phyloP scores from a whole-genome alignment of 2,329 filamentous ascomycete species.

The Arthrobotrys sphaeroides region DNA sequence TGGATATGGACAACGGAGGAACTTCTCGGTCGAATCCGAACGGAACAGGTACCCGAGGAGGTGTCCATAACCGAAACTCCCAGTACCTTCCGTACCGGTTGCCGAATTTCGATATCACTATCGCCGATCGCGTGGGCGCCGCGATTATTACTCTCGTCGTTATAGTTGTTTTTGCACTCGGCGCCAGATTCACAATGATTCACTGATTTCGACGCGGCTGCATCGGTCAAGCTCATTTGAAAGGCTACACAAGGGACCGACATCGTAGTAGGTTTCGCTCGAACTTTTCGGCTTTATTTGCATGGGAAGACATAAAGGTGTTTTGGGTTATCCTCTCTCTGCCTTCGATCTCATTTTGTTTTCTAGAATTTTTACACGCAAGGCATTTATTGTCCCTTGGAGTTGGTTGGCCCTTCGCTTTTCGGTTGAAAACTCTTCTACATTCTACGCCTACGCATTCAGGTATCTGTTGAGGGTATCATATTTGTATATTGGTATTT shows the following conservation, averaged over 20 bases:
- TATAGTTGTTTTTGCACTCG: constrained; percentile 23
- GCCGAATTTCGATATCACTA: constrained; percentile 20
- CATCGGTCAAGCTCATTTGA: background rate
- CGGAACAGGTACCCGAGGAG: constrained; percentile 46
- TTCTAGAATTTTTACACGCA: background rate
- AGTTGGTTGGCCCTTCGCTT: constrained; percentile 2
- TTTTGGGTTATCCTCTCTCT: constrained; percentile 2
- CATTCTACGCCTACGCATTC: too few relatives aligned
- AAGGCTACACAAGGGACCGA: background rate
- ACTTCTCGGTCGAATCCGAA: constrained; percentile 65
- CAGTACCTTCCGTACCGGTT: constrained; percentile 46
- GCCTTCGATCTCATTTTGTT: too few relatives aligned
- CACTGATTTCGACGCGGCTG: background rate
- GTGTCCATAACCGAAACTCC: constrained; percentile 34
- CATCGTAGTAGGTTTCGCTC: background rate
- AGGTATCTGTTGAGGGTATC: too few relatives aligned
- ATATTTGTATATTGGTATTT: background rate
- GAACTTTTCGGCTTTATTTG: background rate
- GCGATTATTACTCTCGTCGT: constrained; percentile 47
- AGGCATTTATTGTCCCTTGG: background rate
- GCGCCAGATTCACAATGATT: constrained; percentile 45
- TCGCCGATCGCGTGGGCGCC: constrained; percentile 28
- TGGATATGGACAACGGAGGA: constrained; percentile 68
- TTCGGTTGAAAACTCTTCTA: background rate
- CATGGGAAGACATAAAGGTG: constrained; percentile 16